phyloP scores from a whole-genome alignment of 2,329 filamentous ascomycete genomes.

The Talaromyces sp. region DNA sequence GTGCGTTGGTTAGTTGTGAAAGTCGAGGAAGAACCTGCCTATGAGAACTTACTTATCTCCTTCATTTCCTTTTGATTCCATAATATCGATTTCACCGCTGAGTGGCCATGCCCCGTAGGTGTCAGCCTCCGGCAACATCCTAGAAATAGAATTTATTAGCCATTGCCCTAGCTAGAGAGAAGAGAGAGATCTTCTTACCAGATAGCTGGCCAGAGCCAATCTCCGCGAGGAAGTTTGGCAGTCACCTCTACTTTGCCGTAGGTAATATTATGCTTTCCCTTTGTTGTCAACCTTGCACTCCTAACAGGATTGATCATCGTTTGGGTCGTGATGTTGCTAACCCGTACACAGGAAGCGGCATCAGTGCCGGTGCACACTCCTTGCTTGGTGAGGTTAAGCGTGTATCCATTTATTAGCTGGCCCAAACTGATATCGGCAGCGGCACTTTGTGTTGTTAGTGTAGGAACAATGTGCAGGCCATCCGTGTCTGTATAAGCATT shows the following conservation, averaged over 20 bases:
- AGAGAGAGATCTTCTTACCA: conserved; percentile 1
- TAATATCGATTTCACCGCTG: conserved; percentile 10
- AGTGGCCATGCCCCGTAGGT: conserved; percentile 7
- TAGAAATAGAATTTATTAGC: neutral
- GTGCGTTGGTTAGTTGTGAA: neutral
- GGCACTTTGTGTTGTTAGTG: neutral
- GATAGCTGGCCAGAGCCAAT: conserved; percentile 10
- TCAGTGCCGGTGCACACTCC: conserved; percentile 3
- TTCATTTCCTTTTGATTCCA: conserved; percentile 10
- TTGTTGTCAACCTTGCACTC: conserved; percentile 8
- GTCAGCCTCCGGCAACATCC: conserved; percentile 8
- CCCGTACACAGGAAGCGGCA: neutral
- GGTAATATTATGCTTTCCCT: conserved; percentile 11
- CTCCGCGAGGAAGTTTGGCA: conserved; percentile 7
- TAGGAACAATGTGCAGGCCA: conserved; percentile 9
- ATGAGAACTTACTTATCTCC: conserved; percentile 1
- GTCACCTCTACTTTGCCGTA: conserved; percentile 9
- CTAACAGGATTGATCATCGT: conserved; percentile 8
- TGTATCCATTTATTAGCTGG: conserved; percentile 5
- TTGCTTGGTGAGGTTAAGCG: conserved; percentile 8
- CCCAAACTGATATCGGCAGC: conserved; percentile 2
- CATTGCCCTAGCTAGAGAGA: neutral
- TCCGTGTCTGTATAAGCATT: conserved; percentile 7
- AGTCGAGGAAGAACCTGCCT: neutral
- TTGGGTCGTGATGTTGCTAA: conserved; percentile 4